Percentiles rank a stretch among this genome's conserved stretches.
Conservation (phyloP, 345 rosid species). For the Laguncularia racemosa region DNA sequence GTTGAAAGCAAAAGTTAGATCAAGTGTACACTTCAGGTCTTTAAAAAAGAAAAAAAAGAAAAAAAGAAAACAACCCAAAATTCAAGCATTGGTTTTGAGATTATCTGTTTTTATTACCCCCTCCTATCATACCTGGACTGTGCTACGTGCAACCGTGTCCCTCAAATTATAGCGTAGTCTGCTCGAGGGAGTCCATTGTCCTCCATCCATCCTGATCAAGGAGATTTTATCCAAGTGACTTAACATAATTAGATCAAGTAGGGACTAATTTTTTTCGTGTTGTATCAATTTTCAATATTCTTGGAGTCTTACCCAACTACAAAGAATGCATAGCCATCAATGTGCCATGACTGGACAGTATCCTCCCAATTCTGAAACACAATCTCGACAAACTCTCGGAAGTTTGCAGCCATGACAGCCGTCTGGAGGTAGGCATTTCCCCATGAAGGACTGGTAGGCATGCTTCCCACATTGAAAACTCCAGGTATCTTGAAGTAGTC, state of each 20-base stretch:
- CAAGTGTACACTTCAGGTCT: not conserved
- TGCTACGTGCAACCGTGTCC: slow-evolving; percentile 73
- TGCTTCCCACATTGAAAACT: slow-evolving; percentile 71
- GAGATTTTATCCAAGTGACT: not conserved
- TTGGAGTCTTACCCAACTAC: slow-evolving; percentile 64
- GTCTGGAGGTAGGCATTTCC: slow-evolving; percentile 63
- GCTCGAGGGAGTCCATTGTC: slow-evolving; percentile 77
- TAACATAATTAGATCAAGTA: not conserved
- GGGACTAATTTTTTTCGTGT: not conserved
- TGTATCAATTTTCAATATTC: not conserved
- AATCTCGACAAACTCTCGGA: slow-evolving; percentile 69
- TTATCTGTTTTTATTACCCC: not conserved
- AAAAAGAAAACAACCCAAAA: not conserved
- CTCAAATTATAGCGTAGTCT: slow-evolving; percentile 62
- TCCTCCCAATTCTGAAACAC: slow-evolving; percentile 80
- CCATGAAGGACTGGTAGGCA: slow-evolving; percentile 52
- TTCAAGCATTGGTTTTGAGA: not conserved
- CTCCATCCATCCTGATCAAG: slow-evolving; percentile 82
- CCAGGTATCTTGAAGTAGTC: slow-evolving; percentile 82
- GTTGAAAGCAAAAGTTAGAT: not conserved
- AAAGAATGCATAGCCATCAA: slow-evolving; percentile 77
- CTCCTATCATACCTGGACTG: slow-evolving; percentile 42
- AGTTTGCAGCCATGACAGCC: slow-evolving; percentile 65
- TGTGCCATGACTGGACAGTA: slow-evolving; percentile 81
- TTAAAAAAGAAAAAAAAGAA: too few species aligned